Conservation (phyloP, 768 basidiomycete species). For the Tricholoma flavovirens region DNA sequence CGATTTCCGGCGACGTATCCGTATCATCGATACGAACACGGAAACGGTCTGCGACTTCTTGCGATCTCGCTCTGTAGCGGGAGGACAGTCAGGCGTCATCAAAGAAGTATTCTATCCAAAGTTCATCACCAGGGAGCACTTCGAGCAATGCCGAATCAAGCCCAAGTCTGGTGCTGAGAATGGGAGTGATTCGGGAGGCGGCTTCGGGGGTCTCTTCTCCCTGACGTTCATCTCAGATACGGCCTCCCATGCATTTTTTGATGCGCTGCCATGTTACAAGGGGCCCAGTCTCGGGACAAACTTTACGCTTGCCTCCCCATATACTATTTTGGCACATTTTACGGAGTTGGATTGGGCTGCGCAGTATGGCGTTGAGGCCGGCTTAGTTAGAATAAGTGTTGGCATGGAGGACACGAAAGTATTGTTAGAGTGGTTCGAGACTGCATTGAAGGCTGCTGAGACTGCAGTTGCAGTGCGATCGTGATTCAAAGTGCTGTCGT, state of each 20-base stretch:
- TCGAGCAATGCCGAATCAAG: constrained; percentile 59
- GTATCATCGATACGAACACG: constrained; percentile 74
- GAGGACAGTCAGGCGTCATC: constrained; percentile 44
- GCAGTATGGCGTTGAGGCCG: constrained; percentile 76
- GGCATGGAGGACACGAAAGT: constrained; percentile 72
- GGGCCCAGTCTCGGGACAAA: constrained; percentile 93
- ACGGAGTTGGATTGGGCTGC: constrained; percentile 89
- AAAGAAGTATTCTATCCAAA: constrained; percentile 90
- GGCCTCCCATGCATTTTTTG: constrained; percentile 78
- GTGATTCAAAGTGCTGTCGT: not conserved
- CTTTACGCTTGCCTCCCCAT: constrained; percentile 93
- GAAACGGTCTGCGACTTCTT: constrained; percentile 80
- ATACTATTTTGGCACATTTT: constrained; percentile 89
- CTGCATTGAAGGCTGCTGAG: constrained; percentile 74
- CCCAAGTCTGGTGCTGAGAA: constrained; percentile 25
- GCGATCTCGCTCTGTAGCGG: constrained; percentile 46
- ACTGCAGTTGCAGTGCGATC: constrained; percentile 11
- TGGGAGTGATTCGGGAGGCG: constrained; percentile 34
- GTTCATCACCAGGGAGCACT: constrained; percentile 66
- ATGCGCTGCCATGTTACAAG: constrained; percentile 76
- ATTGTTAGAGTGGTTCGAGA: constrained; percentile 53
- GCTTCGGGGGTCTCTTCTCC: constrained; percentile 85
- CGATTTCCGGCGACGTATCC: constrained; percentile 74
- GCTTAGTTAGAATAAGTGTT: constrained; percentile 84
- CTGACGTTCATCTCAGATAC: constrained; percentile 68